Percentiles rank a stretch among this genome's conserved stretches.
Evolutionary conservation across 495 filamentous ascomycete species (phyloP).

Genomic region (Bacidia gigantensis): DNA sequence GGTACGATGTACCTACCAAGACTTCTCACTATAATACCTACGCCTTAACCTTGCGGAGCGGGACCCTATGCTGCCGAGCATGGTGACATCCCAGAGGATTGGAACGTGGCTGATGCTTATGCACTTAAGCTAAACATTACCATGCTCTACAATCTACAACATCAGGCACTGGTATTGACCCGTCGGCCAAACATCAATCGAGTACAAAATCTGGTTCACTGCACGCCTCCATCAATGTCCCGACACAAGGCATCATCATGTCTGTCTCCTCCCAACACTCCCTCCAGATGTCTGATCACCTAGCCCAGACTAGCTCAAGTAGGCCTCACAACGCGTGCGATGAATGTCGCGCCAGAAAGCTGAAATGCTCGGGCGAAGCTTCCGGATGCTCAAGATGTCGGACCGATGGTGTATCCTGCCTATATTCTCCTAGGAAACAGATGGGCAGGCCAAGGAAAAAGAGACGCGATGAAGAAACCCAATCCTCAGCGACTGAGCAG

Average conservation of each 20-base stretch:
- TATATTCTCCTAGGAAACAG: conserved; percentile 46
- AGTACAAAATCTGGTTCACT: not conserved
- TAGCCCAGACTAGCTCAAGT: not conserved
- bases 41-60: not conserved
- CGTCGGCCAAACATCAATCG: not conserved
- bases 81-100: not conserved
- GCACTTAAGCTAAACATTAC: not conserved
- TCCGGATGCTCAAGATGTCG: conserved; percentile 43
- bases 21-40: too few species aligned
- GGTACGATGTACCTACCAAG: too few species aligned
- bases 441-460: conserved; percentile 51
- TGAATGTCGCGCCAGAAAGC: conserved; percentile 48
- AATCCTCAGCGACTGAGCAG: not conserved
- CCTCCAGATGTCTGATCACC: not conserved
- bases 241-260: not conserved
- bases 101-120: not conserved
- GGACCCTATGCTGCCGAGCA: not conserved
- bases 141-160: not conserved
- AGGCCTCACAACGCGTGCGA: conserved; percentile 45
- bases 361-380: conserved; percentile 45
- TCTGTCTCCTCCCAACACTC: not conserved
- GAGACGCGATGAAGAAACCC: conserved; percentile 19
- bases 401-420: conserved; percentile 38
- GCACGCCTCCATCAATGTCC: not conserved
- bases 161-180: too few species aligned